Evolutionary conservation across 2,329 filamentous ascomycete species (phyloP).

Genomic region (Beauveria pseudobassiana): DNA sequence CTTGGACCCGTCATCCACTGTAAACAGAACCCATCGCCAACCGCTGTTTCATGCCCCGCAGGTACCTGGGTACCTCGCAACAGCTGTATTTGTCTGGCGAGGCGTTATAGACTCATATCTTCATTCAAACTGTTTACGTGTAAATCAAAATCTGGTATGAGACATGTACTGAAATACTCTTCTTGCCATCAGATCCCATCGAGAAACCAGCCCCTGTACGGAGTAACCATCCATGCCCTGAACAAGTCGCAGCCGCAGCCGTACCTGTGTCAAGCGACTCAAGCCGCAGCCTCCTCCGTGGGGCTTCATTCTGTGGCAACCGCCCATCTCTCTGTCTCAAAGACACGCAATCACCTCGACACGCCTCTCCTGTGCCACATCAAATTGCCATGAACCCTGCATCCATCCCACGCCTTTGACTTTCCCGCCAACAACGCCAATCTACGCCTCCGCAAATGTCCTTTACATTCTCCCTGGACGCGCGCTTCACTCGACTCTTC

Average conservation of each 20-base stretch:
- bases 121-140: no score
- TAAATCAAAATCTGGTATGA: no score
- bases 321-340: slow-evolving; percentile 1
- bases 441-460: neutral
- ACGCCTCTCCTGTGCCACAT: slow-evolving; percentile 6
- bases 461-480: neutral
- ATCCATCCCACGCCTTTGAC: neutral
- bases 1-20: neutral
- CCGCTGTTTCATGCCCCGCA: neutral
- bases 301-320: slow-evolving; percentile 8
- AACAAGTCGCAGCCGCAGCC: neutral
- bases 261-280: neutral
- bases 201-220: no score
- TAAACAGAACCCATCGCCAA: neutral
- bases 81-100: no score
- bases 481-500: neutral
- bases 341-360: slow-evolving; percentile 8
- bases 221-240: no score
- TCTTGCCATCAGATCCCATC: no score
- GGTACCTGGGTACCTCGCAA: no score
- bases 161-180: no score
- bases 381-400: slow-evolving; percentile 5
- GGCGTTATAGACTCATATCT: no score
- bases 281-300: neutral
- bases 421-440: neutral